These are phyloP conservation scores for Astragalus membranaceus DNA, from an alignment of 306 rosid genomes.

Conservation along the genomic window DNA sequence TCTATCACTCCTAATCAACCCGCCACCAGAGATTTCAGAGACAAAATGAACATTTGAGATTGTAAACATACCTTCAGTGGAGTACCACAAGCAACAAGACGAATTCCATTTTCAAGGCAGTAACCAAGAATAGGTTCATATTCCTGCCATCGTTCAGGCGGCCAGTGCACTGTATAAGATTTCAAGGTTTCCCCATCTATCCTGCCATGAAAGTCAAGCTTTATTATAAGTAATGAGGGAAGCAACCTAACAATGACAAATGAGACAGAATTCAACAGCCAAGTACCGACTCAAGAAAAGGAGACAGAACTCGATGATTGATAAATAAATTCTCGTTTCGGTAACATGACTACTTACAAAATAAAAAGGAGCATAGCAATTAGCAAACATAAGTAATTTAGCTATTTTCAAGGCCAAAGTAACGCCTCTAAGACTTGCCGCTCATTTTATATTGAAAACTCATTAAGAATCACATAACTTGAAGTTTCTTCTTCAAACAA, in stretches of 20 bases:
- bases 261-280: neutral
- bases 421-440: neutral
- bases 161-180: slow-evolving; percentile 56
- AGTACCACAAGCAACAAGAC: slow-evolving; percentile 74
- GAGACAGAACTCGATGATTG: neutral
- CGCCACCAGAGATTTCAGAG: neutral
- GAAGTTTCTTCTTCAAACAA: neutral
- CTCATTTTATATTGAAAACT: neutral
- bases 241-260: neutral
- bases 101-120: slow-evolving; percentile 71
- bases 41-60: neutral
- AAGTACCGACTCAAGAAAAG: neutral
- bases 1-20: neutral
- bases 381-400: neutral
- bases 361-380: neutral
- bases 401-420: neutral
- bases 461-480: neutral
- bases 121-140: slow-evolving; percentile 83
- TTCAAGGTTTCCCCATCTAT: slow-evolving; percentile 84
- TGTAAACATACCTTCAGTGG: slow-evolving; percentile 53
- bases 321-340: neutral
- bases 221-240: slow-evolving; percentile 7
- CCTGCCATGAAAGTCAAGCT: slow-evolving; percentile 40
- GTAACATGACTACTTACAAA: neutral
- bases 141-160: slow-evolving; percentile 83